phyloP scores from a whole-genome alignment of 2,329 filamentous ascomycete genomes.

The Graphilbum sp. region DNA sequence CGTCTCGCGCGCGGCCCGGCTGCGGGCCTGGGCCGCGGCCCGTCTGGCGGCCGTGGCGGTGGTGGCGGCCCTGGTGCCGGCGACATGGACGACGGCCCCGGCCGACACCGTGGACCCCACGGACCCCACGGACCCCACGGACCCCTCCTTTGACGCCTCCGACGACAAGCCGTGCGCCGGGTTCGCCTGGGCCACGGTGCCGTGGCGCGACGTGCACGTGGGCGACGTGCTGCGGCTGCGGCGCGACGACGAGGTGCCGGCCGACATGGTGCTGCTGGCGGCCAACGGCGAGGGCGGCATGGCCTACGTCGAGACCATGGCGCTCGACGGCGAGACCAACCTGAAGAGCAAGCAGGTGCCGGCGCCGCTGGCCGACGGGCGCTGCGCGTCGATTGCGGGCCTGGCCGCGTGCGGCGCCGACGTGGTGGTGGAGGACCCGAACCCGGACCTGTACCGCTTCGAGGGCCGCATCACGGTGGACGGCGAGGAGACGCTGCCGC shows the following conservation, averaged over 20 bases:
- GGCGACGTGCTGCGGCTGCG: conserved; percentile 31
- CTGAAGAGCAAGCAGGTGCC: conserved; percentile 60
- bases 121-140: too few species aligned
- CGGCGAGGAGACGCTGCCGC: conserved; percentile 40
- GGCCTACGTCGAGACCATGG: conserved; percentile 77
- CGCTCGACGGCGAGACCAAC: conserved; percentile 68
- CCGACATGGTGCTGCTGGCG: conserved; percentile 66
- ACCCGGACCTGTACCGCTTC: conserved; percentile 61
- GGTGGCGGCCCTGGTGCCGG: neutral
- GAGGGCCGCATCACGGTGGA: conserved; percentile 47
- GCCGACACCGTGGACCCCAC: too few species aligned
- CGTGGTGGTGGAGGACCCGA: conserved; percentile 61
- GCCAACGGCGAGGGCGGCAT: conserved; percentile 62
- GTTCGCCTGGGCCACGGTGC: conserved; percentile 31
- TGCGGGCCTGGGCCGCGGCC: neutral
- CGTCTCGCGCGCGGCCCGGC: neutral
- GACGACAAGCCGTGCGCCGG: conserved; percentile 9
- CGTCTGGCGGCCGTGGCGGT: neutral
- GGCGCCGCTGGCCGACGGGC: conserved; percentile 32
- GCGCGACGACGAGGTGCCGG: conserved; percentile 66
- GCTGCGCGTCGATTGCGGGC: conserved; percentile 35
- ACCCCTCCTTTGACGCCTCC: too few species aligned
- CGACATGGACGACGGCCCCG: too few species aligned
- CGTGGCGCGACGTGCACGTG: conserved; percentile 31
- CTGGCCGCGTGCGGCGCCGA: conserved; percentile 40